Evolutionary conservation across 208 protist species (phyloP), one percentile per base, ranked within the genome.

Genomic region (Porcisia deanei): DNA sequence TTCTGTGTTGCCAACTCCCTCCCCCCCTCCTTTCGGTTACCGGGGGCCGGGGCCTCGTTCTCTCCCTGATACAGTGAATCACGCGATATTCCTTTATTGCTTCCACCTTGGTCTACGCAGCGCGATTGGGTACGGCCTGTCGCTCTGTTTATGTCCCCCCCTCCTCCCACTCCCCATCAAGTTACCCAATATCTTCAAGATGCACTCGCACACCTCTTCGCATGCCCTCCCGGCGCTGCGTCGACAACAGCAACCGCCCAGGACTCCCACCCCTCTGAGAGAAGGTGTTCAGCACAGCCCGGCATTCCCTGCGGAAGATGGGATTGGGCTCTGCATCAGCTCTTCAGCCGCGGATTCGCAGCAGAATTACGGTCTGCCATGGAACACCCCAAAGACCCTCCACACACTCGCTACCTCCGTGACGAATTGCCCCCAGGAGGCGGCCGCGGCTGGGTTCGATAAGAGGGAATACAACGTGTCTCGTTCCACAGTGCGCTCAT

Each of bases 351-450:
- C 47, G 6, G 49, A 43, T 37, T 69, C 69, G 1, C 57, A 52
- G 14, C n/a, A 63, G 25, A 30, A 52, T 3, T 81, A 64, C 53
- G 77, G 77, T 0, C 77, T 72, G 41, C 71, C 77, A 25, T 76
- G 77, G 71, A 69, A 73, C 47, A 81, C 71, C 14, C 77, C 77
- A 18, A 25, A 69, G 3, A 73, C 71, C 1, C 59, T 81, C 37
- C 47, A 76, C 47, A 61, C 77, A 6, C 71, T 72, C 64, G 57
- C 53, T 2, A 30, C 54, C 34, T 49, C 64, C 20, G 37, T 76
- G 37, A 58, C 52, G n/a, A 55, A 10, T 30, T 45, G 76, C 25
- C 14, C 68, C 49, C 25, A 4, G 8, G 53, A 30, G 53, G 3
- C 52, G 10, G 37, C 30, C 52, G 37, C 18, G 7, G 53, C 30